Evolutionary conservation across 441 rosid species (phyloP).

Genomic region (Pelargonium citronellum): DNA sequence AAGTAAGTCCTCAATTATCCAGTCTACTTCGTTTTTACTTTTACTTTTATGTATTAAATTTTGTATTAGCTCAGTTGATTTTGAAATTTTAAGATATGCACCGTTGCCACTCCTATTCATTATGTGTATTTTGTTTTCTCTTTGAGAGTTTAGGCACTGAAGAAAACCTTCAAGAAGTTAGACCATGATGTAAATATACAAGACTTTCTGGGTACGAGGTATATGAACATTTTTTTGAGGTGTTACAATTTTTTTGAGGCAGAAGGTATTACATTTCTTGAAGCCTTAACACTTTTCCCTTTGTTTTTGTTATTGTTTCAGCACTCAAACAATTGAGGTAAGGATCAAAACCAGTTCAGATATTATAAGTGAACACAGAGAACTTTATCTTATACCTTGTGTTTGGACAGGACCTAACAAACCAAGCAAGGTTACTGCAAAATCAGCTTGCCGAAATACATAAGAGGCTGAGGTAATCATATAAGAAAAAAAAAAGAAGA

Average conservation of each 20-base stretch:
- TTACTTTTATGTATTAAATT: too few species aligned
- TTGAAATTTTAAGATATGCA: background rate
- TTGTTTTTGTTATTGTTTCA: slow-evolving; percentile 33
- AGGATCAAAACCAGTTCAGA: slow-evolving; percentile 8
- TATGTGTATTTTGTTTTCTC: slow-evolving; percentile 22
- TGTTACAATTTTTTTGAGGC: background rate
- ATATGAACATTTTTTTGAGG: slow-evolving; percentile 12
- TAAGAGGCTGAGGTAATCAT: slow-evolving; percentile 51
- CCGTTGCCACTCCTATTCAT: slow-evolving; percentile 10
- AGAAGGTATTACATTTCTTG: slow-evolving; percentile 6
- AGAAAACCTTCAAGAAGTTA: slow-evolving; percentile 66
- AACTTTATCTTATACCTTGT: slow-evolving; percentile 8
- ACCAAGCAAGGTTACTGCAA: slow-evolving; percentile 47
- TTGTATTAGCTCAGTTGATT: background rate
- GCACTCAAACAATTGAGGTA: slow-evolving; percentile 70
- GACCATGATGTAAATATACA: slow-evolving; percentile 74
- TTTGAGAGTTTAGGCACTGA: slow-evolving; percentile 61
- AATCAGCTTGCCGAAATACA: slow-evolving; percentile 51
- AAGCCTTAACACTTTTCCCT: slow-evolving; percentile 1
- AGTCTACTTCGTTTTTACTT: too few species aligned
- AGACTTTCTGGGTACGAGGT: slow-evolving; percentile 70
- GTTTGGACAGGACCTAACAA: slow-evolving; percentile 44
- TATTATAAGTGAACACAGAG: slow-evolving; percentile 8
- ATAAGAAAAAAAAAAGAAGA: too few species aligned
- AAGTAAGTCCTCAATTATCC: slow-evolving; percentile 16